Percentiles rank a stretch among this genome's conserved stretches.
phyloP scores from a whole-genome alignment of 176 grass and related monocot species.

The Aegilops umbellulata region DNA sequence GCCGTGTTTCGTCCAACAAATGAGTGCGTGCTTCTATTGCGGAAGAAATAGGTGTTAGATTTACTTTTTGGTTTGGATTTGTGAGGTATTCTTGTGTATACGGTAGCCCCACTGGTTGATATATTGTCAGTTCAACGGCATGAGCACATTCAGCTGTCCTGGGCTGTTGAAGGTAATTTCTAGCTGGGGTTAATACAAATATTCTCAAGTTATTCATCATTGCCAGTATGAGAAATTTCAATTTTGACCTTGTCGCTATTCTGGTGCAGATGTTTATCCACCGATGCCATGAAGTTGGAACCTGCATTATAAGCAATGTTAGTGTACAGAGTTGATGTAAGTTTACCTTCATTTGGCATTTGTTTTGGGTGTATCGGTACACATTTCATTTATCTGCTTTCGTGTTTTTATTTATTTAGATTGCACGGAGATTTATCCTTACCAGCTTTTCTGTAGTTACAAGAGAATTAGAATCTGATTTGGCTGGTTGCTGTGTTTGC shows the following conservation, averaged over 20 bases:
- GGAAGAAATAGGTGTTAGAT: constrained; percentile 36
- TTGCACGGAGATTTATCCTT: constrained; percentile 26
- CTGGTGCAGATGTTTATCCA: constrained; percentile 19
- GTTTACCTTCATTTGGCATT: constrained; percentile 25
- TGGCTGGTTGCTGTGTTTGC: neutral
- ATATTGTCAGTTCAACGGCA: constrained; percentile 29
- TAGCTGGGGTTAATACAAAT: neutral
- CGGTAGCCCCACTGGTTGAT: constrained; percentile 21
- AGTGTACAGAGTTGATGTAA: constrained; percentile 40
- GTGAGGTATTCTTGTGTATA: constrained; percentile 34
- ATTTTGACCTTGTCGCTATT: constrained; percentile 15
- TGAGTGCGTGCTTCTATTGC: constrained; percentile 35
- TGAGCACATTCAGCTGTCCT: neutral
- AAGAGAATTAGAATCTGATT: constrained; percentile 4
- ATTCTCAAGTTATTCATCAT: neutral
- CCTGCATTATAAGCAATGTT: constrained; percentile 1
- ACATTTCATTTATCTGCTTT: constrained; percentile 36
- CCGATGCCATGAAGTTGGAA: constrained; percentile 13
- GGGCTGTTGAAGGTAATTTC: constrained; percentile 14
- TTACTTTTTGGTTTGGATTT: constrained; percentile 19
- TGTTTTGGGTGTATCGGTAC: constrained; percentile 24
- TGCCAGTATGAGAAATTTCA: neutral
- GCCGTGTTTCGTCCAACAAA: constrained; percentile 48
- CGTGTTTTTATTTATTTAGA: neutral
- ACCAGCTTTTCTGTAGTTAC: constrained; percentile 21